A percentile compares a stretch with the other conserved stretches of the same genome.
Evolutionary conservation across 768 basidiomycete species (phyloP).

Genomic region (Guyanaporus albipodus): DNA sequence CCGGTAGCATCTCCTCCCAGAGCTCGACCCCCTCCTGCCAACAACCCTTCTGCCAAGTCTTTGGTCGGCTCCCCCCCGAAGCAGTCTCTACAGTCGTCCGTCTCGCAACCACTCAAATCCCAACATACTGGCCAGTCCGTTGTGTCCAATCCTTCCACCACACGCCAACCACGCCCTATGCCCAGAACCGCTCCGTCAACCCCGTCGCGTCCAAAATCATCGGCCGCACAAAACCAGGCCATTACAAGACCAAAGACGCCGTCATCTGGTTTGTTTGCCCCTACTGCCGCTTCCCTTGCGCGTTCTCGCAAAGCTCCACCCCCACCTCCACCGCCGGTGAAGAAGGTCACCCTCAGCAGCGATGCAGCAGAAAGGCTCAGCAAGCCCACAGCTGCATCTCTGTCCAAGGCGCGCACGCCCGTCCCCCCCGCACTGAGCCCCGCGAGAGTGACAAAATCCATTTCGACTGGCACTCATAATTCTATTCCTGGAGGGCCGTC

Average conservation of each 20-base stretch:
- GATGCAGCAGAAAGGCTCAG: slow-evolving; percentile 62
- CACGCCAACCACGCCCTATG: slow-evolving; percentile 22
- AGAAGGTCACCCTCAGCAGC: slow-evolving; percentile 52
- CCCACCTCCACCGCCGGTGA: slow-evolving; percentile 43
- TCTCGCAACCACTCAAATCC: slow-evolving; percentile 35
- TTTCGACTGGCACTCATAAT: slow-evolving; percentile 26
- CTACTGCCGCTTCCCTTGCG: slow-evolving; percentile 80
- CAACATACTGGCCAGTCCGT: slow-evolving; percentile 43
- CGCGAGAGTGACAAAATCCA: slow-evolving; percentile 27
- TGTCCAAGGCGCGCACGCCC: slow-evolving; percentile 54
- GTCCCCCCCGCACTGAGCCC: slow-evolving; percentile 15
- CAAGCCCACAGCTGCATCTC: slow-evolving; percentile 79
- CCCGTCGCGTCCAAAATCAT: slow-evolving; percentile 37
- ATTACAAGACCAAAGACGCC: slow-evolving; percentile 54
- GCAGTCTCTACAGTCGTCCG: slow-evolving; percentile 33
- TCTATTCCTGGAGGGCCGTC: slow-evolving; percentile 29
- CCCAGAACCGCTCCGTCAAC: slow-evolving; percentile 31
- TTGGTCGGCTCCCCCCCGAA: slow-evolving; percentile 24
- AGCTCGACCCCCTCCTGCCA: slow-evolving; percentile 22
- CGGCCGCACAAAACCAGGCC: slow-evolving; percentile 19
- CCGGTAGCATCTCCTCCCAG: slow-evolving; percentile 26
- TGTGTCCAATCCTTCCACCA: slow-evolving; percentile 29
- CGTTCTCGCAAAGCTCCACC: slow-evolving; percentile 54
- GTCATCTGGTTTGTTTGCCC: slow-evolving; percentile 68
- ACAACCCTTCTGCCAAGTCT: slow-evolving; percentile 21